Evolutionary conservation across 2,329 filamentous ascomycete species (phyloP).

Genomic region (Ceratocystis variospora): DNA sequence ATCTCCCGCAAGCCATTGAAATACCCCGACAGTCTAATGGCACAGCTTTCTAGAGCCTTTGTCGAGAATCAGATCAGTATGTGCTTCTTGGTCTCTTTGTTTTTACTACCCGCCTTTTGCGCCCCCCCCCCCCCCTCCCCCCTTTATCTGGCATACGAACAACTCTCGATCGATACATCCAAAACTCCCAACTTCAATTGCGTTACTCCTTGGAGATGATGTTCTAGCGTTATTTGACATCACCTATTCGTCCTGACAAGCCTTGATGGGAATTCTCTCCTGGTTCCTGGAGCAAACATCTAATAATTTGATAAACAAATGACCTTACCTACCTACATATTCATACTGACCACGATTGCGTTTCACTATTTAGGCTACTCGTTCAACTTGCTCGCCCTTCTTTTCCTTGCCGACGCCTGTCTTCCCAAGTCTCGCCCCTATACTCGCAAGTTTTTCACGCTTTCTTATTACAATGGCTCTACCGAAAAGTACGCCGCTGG

Average conservation of each 20-base stretch:
- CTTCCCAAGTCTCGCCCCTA: slow-evolving; percentile 67
- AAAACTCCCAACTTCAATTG: too few relatives aligned
- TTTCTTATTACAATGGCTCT: slow-evolving; percentile 65
- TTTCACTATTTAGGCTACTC: slow-evolving; percentile 47
- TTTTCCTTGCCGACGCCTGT: slow-evolving; percentile 67
- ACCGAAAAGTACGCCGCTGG: slow-evolving; percentile 63
- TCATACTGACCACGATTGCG: slow-evolving; percentile 22
- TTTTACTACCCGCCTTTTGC: background rate
- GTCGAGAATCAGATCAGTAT: slow-evolving; percentile 69
- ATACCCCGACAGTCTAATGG: slow-evolving; percentile 24
- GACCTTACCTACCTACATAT: background rate
- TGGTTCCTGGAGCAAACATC: background rate
- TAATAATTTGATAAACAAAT: background rate
- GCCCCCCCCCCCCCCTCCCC: background rate
- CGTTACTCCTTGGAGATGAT: too few relatives aligned
- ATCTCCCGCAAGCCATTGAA: slow-evolving; percentile 18
- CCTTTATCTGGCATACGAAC: background rate
- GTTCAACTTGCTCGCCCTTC: slow-evolving; percentile 69
- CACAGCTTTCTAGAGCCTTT: slow-evolving; percentile 52
- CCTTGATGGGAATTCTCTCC: too few relatives aligned
- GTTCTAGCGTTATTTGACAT: too few relatives aligned
- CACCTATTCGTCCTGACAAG: too few relatives aligned
- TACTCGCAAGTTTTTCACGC: slow-evolving; percentile 75
- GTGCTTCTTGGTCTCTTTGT: slow-evolving; percentile 24
- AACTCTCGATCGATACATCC: too few relatives aligned